Conservation (phyloP, 345 rosid genomes). For the Pistacia vera region DNA sequence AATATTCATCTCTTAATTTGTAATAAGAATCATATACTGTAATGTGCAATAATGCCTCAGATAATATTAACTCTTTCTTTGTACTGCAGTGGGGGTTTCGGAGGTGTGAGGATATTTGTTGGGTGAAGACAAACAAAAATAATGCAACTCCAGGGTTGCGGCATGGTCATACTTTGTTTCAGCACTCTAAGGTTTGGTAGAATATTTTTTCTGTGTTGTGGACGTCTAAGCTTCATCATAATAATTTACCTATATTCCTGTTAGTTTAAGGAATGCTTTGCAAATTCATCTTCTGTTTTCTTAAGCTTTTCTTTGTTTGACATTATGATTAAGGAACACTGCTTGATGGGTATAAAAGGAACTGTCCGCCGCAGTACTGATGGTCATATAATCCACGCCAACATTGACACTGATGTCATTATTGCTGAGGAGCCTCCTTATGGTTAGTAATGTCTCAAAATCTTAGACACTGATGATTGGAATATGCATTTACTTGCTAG, state of each 20-base stretch:
- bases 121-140: conserved; percentile 99
- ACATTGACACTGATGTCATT: conserved; percentile 96
- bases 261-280: conserved; percentile 10
- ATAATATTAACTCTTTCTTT: conserved; percentile 7
- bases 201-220: conserved; percentile 20
- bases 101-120: conserved; percentile 98
- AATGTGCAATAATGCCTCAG: not conserved
- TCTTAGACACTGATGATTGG: conserved; percentile 1
- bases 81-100: conserved; percentile 90
- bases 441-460: conserved; percentile 53
- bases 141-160: conserved; percentile 91
- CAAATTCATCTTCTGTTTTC: conserved; percentile 1
- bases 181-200: conserved; percentile 88
- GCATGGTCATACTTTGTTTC: conserved; percentile 94
- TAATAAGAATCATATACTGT: not conserved
- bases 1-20: not conserved
- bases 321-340: conserved; percentile 74
- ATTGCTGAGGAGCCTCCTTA: conserved; percentile 98
- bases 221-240: not conserved
- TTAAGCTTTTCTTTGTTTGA: conserved; percentile 10
- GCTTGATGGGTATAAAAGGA: conserved; percentile 99
- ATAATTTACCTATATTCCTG: not conserved
- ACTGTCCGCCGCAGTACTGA: conserved; percentile 98
- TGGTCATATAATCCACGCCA: conserved; percentile 98
- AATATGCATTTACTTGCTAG: not conserved